Base-by-base conservation (phyloP, 1,284 basidiomycete species). In the Fomitopsis palustris region DNA sequence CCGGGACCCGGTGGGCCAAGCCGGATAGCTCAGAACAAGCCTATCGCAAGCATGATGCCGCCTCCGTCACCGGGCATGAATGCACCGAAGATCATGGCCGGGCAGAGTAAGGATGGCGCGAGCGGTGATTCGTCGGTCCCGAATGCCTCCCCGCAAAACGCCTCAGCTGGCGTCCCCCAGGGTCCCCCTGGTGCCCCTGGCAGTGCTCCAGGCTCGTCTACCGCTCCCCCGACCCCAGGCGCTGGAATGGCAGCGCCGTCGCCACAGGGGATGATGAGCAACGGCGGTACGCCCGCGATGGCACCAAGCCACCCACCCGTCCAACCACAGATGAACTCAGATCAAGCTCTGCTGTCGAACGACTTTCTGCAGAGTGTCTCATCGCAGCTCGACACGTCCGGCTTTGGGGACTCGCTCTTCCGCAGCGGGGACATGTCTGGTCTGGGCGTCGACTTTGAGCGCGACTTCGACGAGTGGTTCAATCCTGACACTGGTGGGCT, bases 391-490 rank as follows among this genome's bases (percentile, higher is more conserved):
- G 80, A 80, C 29, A 78, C 78, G 7, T 33, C 35, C 39, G 19
- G 16, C 23, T 79, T 84, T 53, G 79, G 82, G 55, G 67, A 69
- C 19, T 49, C 57, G 4, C 54, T 81, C 38, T 81, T 83, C 66
- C 70, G 75, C 43, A 63, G 69, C n/a, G 75, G 81, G 39, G 59
- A 60, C 53, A 61, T 63, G 27, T 12, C 5, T 9, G 41, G 29
- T 21, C 77, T 77, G 2, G 77, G 81, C 55, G 71, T 86, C 67
- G 81, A 85, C 65, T 87, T 87, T 62, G 86, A 87, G 70, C 75
- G 83, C 65, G 85, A 86, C 65, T 87, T 87, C 70, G 82, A 83
- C 54, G 83, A 85, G 64, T 88, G 86, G 86, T 87, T 88, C 65
- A 83, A 83, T 67, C 79, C 65, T 14, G 67, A 67, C 55, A 63